Percentiles rank a stretch among this genome's conserved stretches.
Conservation (phyloP, 1,284 basidiomycete species). For the Termitomyces sp. region DNA sequence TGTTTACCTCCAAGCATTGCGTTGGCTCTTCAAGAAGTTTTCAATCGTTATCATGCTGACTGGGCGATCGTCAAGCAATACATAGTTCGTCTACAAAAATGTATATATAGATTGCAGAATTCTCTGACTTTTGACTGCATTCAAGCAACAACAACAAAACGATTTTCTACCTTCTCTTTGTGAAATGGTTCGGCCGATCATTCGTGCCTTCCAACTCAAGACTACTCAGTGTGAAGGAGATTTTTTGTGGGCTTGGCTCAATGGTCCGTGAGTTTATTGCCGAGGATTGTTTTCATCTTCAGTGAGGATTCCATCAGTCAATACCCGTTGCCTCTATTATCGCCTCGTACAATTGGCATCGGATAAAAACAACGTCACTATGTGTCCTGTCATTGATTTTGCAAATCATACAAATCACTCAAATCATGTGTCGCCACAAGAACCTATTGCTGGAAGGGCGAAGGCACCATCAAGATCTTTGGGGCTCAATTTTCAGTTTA, state of each 20-base stretch:
- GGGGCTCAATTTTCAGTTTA: conserved; percentile 47
- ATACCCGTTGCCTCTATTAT: conserved; percentile 82
- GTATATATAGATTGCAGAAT: background rate
- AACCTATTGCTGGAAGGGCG: conserved; percentile 33
- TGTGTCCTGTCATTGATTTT: conserved; percentile 84
- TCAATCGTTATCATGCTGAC: conserved; percentile 54
- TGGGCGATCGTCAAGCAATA: conserved; percentile 44
- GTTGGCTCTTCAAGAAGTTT: conserved; percentile 42
- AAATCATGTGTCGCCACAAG: conserved; percentile 38
- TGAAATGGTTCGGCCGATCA: background rate
- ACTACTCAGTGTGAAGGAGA: conserved; percentile 26
- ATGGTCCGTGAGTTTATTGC: conserved; percentile 40
- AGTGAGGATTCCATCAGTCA: conserved; percentile 47
- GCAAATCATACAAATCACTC: conserved; percentile 62
- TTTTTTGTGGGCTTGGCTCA: conserved; percentile 85
- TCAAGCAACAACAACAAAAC: conserved; percentile 23
- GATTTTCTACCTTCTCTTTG: conserved; percentile 5
- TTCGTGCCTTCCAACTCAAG: conserved; percentile 5
- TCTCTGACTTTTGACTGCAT: conserved; percentile 6
- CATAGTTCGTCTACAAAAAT: conserved; percentile 38
- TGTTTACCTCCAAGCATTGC: conserved; percentile 48
- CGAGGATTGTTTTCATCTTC: background rate
- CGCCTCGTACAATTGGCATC: conserved; percentile 50
- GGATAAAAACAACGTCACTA: conserved; percentile 70
- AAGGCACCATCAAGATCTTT: conserved; percentile 30